phyloP scores from a whole-genome alignment of 75 land plant genomes.

The Selaginella tamariscina region DNA sequence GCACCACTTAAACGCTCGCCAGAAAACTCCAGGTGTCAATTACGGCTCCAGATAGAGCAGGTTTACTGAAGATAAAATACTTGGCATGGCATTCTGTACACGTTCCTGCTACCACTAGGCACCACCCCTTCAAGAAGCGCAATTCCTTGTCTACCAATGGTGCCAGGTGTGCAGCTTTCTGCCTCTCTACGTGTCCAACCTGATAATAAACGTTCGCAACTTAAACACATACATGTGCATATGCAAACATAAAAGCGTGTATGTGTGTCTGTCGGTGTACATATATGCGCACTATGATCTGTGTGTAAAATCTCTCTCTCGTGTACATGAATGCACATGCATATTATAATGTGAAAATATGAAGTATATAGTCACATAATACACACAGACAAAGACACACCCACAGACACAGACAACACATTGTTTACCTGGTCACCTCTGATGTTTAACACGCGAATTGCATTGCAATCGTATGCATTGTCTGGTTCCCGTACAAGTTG shows the following conservation, averaged over 20 bases:
- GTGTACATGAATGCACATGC: no score
- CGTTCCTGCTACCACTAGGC: slow-evolving; percentile 32
- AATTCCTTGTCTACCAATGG: slow-evolving; percentile 46
- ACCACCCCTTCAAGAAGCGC: slow-evolving; percentile 51
- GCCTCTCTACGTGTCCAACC: slow-evolving; percentile 73
- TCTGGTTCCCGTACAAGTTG: slow-evolving; percentile 65
- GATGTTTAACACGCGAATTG: slow-evolving; percentile 64
- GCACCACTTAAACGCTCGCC: slow-evolving; percentile 35
- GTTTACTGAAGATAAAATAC: slow-evolving; percentile 46
- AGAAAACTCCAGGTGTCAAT: slow-evolving; percentile 17
- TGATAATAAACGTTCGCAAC: no score
- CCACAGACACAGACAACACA: no score
- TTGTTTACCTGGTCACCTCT: slow-evolving; percentile 31
- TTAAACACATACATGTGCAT: no score
- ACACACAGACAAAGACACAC: no score
- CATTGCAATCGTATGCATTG: slow-evolving; percentile 63
- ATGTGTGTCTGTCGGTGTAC: no score
- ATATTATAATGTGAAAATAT: no score
- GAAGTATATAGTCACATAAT: no score
- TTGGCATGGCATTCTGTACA: slow-evolving; percentile 55
- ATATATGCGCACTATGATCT: no score
- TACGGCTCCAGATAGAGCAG: slow-evolving; percentile 22
- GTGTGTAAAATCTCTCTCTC: no score
- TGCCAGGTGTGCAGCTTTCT: slow-evolving; percentile 49
- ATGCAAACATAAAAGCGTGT: no score